phyloP scores from a whole-genome alignment of 1,139 yeast species.

The Yamadazyma conglobata region DNA sequence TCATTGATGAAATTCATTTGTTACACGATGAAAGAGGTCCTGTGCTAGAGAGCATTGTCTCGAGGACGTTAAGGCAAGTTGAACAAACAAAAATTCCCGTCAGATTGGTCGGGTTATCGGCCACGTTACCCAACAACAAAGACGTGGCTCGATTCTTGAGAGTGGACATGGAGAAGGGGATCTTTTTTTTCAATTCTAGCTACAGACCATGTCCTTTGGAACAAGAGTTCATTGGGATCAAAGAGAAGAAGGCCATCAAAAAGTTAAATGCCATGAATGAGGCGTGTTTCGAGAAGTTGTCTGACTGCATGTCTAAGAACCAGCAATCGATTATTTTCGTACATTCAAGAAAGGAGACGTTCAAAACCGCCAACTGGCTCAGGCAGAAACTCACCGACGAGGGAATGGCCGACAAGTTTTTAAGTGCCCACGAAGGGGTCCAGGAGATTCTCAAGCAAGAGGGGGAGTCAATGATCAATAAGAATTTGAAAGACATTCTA shows the following conservation, averaged over 20 bases:
- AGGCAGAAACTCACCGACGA: slow-evolving; percentile 58
- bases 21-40: slow-evolving; percentile 96
- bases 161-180: slow-evolving; percentile 56
- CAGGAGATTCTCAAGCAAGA: slow-evolving; percentile 62
- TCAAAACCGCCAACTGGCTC: slow-evolving; percentile 74
- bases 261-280: slow-evolving; percentile 82
- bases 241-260: slow-evolving; percentile 80
- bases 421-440: slow-evolving; percentile 57
- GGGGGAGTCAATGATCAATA: slow-evolving; percentile 51
- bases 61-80: slow-evolving; percentile 58
- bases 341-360: slow-evolving; percentile 91
- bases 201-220: slow-evolving; percentile 92
- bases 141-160: slow-evolving; percentile 84
- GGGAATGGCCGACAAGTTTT: slow-evolving; percentile 45
- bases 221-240: slow-evolving; percentile 84
- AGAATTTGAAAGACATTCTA: slow-evolving; percentile 56
- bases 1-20: slow-evolving; percentile 90
- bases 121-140: slow-evolving; percentile 85
- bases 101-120: slow-evolving; percentile 84
- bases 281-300: slow-evolving; percentile 80
- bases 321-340: slow-evolving; percentile 88
- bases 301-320: slow-evolving; percentile 54
- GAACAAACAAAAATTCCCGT: slow-evolving; percentile 45
- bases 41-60: slow-evolving; percentile 82
- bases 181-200: slow-evolving; percentile 77